A percentile compares a stretch with the other conserved stretches of the same genome.
Conservation (phyloP, 192 early-diverging fungal genomes). For the Entomortierella chlamydospora region DNA sequence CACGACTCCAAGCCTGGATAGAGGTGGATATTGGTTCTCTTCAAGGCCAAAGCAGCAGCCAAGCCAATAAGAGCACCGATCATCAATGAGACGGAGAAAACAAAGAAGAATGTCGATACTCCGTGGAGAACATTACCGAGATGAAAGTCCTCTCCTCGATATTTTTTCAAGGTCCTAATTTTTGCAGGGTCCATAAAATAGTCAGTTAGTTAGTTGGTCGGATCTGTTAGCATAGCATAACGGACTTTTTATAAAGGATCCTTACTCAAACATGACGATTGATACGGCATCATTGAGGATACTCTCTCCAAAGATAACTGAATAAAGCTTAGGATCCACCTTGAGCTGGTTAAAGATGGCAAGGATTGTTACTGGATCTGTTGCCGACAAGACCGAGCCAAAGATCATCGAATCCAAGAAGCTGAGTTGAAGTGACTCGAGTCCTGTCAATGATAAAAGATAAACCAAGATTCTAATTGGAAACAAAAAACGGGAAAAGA, state of each 20-base stretch:
- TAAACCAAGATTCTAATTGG: conserved; percentile 69
- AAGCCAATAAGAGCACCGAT: conserved; percentile 88
- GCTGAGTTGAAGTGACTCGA: conserved; percentile 76
- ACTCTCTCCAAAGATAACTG: conserved; percentile 97
- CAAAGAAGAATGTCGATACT: conserved; percentile 80
- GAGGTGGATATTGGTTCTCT: conserved; percentile 85
- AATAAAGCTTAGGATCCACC: conserved; percentile 95
- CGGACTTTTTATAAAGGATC: too few relatives aligned
- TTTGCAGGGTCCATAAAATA: not conserved
- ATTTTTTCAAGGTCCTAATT: conserved; percentile 76
- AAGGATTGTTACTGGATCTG: conserved; percentile 96
- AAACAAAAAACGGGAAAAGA: conserved; percentile 13
- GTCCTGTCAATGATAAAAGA: conserved; percentile 74
- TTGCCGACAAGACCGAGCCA: conserved; percentile 94
- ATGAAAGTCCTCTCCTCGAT: conserved; percentile 79
- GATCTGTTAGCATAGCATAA: too few relatives aligned
- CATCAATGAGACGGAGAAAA: conserved; percentile 84
- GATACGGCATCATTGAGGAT: conserved; percentile 97
- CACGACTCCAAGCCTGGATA: conserved; percentile 91
- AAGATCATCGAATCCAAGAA: conserved; percentile 95
- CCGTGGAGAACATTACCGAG: conserved; percentile 70
- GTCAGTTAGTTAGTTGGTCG: too few relatives aligned
- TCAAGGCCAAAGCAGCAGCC: conserved; percentile 84
- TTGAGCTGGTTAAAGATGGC: conserved; percentile 93
- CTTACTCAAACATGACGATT: conserved; percentile 92